A percentile compares a stretch with the other conserved stretches of the same genome.
phyloP scores from a whole-genome alignment of 2,329 filamentous ascomycete genomes.

The Tolypocladium cylindrosporum region DNA sequence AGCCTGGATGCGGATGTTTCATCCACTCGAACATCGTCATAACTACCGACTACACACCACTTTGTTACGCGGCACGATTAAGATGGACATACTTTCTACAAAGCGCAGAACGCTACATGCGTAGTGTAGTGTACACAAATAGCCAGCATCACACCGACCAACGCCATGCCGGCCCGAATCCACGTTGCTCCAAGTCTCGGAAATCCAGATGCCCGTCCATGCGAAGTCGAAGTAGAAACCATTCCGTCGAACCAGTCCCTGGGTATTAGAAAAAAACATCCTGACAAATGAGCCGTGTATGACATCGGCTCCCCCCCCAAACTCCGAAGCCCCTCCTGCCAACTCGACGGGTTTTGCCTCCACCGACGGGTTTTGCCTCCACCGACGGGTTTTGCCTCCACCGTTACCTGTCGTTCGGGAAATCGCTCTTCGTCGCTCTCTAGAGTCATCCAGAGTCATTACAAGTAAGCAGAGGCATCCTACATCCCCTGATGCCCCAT shows the following conservation, averaged over 20 bases:
- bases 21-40: background rate
- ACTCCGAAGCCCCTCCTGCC: background rate
- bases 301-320: background rate
- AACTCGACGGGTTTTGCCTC: background rate
- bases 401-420: background rate
- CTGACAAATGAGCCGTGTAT: background rate
- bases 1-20: background rate
- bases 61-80: background rate
- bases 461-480: background rate
- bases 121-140: background rate
- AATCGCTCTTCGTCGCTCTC: background rate
- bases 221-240: background rate
- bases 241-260: background rate
- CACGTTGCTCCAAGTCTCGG: background rate
- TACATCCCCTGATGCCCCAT: slow-evolving; percentile 42
- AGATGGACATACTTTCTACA: background rate
- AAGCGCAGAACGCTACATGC: background rate
- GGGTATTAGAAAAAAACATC: slow-evolving; percentile 1
- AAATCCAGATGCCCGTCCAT: background rate
- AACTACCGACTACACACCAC: background rate
- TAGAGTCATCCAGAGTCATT: background rate
- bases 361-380: too few species aligned
- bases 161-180: background rate
- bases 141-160: background rate
- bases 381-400: background rate